These are phyloP conservation scores for Malassezia pachydermatis DNA, from an alignment of 1,284 basidiomycete genomes.

Conservation along the genomic window DNA sequence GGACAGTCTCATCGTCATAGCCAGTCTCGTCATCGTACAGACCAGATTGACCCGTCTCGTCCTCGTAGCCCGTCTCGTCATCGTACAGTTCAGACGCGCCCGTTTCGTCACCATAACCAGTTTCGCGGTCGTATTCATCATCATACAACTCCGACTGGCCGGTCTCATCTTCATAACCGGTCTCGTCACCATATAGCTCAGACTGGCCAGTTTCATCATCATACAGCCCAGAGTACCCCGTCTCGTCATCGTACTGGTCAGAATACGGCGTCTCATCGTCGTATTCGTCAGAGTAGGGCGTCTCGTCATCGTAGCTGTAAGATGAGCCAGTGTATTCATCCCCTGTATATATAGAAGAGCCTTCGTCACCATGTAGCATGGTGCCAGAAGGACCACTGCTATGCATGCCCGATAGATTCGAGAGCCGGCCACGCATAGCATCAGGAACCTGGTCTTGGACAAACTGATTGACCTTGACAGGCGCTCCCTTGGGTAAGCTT, in stretches of 20 bases:
- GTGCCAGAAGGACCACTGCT: too few species aligned
- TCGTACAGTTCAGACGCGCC: not conserved
- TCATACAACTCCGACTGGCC: not conserved
- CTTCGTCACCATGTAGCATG: too few species aligned
- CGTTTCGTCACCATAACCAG: not conserved
- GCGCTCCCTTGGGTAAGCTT: too few species aligned
- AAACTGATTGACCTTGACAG: too few species aligned
- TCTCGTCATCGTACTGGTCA: not conserved
- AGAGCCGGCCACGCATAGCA: too few species aligned
- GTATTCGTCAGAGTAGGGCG: not conserved
- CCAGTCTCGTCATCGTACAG: not conserved
- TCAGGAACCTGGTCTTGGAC: too few species aligned
- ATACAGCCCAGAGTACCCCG: not conserved
- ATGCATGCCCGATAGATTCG: too few species aligned
- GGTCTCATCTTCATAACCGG: not conserved
- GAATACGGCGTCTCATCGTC: not conserved
- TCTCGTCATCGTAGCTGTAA: not conserved
- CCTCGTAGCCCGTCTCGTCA: not conserved
- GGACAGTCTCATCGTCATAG: slow-evolving; percentile 3
- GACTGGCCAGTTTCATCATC: slow-evolving; percentile 2
- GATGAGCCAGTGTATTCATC: too few species aligned
- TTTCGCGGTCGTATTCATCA: too few species aligned
- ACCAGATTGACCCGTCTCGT: not conserved
- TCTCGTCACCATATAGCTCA: not conserved
- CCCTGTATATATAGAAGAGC: too few species aligned